Conservation (phyloP, 116 monocot species). For the Thalassia testudinum region DNA sequence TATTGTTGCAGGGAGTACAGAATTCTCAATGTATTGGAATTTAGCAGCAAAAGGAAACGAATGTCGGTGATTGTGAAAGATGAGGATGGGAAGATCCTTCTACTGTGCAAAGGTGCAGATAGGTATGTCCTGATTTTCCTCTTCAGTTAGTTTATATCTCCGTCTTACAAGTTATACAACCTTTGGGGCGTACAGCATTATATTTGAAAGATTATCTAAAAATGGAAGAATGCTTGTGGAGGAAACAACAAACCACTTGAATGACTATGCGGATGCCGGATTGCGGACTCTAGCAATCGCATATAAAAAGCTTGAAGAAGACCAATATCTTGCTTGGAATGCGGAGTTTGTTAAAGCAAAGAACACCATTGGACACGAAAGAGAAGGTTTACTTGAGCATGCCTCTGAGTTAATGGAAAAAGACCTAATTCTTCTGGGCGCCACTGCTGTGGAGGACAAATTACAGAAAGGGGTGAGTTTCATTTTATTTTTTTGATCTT, state of each 20-base stretch:
- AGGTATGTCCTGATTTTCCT: constrained; percentile 25
- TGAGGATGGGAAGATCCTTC: too few species aligned
- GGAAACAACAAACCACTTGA: constrained; percentile 43
- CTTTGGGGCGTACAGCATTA: constrained; percentile 26
- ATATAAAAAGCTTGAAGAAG: constrained; percentile 40
- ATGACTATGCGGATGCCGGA: constrained; percentile 59
- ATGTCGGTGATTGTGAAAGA: too few species aligned
- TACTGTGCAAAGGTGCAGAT: too few species aligned
- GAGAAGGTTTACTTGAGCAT: constrained; percentile 37
- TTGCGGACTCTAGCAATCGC: constrained; percentile 45
- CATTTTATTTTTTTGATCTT: too few species aligned
- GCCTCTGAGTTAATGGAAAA: constrained; percentile 43
- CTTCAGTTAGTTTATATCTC: not conserved
- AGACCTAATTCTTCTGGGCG: constrained; percentile 51
- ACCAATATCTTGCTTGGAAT: constrained; percentile 43
- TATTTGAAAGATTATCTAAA: constrained; percentile 47
- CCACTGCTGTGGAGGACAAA: too few species aligned
- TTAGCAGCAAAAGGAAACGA: too few species aligned
- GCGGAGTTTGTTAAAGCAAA: constrained; percentile 44
- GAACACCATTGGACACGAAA: constrained; percentile 34
- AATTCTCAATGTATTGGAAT: too few species aligned
- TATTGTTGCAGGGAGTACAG: too few species aligned
- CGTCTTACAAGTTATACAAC: too few species aligned
- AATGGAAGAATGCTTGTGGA: constrained; percentile 38
- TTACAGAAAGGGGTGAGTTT: constrained; percentile 42